A percentile compares a stretch with the other conserved stretches of the same genome.
Evolutionary conservation across 176 grass and related monocot genomes (phyloP).

Genomic region (Puya raimondii): DNA sequence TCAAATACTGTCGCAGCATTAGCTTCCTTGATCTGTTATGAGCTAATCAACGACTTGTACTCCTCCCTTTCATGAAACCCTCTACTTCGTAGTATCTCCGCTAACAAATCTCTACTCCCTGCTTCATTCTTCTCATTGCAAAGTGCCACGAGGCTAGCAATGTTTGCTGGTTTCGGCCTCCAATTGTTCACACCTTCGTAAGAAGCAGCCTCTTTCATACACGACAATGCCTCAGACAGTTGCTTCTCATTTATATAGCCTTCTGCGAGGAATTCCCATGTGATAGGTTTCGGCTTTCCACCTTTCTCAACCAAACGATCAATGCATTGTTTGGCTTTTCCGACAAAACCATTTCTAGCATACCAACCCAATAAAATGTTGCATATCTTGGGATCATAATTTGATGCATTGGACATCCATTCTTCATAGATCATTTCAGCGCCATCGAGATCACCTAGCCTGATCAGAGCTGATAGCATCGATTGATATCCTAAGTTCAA

Average conservation of each 20-base stretch:
- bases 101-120: conserved; percentile 29
- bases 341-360: conserved; percentile 46
- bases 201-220: conserved; percentile 54
- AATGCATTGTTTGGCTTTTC: conserved; percentile 47
- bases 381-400: conserved; percentile 66
- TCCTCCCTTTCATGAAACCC: conserved; percentile 50
- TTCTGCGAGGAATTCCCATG: conserved; percentile 73
- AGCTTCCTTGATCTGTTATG: conserved; percentile 24
- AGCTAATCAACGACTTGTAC: conserved; percentile 38
- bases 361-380: conserved; percentile 79
- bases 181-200: conserved; percentile 51
- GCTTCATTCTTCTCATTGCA: conserved; percentile 54
- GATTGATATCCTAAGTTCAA: conserved; percentile 73
- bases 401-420: conserved; percentile 50
- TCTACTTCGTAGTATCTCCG: conserved; percentile 47
- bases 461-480: conserved; percentile 56
- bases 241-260: conserved; percentile 53
- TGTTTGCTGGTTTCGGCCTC: conserved; percentile 50
- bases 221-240: conserved; percentile 48
- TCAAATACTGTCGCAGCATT: conserved; percentile 11
- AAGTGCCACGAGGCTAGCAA: conserved; percentile 43
- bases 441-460: conserved; percentile 66
- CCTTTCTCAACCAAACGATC: conserved; percentile 63
- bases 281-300: conserved; percentile 57
- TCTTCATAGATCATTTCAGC: conserved; percentile 78